These are phyloP conservation scores for Plasmodium gonderi DNA, from an alignment of 169 alveolate genomes.

Conservation along the genomic window DNA sequence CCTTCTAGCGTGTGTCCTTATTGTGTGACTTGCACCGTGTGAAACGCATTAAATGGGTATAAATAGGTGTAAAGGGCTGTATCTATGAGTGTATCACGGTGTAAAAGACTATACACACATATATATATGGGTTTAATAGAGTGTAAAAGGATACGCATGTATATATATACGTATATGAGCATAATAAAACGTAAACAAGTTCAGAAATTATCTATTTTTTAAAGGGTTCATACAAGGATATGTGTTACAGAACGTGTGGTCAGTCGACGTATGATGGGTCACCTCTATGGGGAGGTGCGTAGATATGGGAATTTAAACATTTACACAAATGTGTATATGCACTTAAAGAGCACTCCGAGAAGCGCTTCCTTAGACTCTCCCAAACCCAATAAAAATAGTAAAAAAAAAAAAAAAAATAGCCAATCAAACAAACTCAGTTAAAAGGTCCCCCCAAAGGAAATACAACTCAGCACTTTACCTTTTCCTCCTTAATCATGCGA, in stretches of 20 bases:
- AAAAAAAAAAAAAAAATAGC: too few species aligned
- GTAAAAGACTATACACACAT: neutral
- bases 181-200: neutral
- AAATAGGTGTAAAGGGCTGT: too few species aligned
- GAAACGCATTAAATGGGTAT: neutral
- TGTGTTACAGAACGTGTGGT: neutral
- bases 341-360: too few species aligned
- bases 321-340: neutral
- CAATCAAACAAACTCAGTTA: neutral
- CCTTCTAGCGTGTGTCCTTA: neutral
- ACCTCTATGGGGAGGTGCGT: neutral
- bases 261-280: too few species aligned
- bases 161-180: neutral
- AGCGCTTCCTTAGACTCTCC: too few species aligned
- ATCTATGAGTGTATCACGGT: too few species aligned
- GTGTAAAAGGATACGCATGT: neutral
- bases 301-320: neutral
- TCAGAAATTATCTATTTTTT: neutral
- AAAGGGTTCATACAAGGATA: neutral
- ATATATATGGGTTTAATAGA: neutral
- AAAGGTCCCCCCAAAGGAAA: neutral
- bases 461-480: neutral
- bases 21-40: neutral
- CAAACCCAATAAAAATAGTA: too few species aligned
- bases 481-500: neutral